Percentiles rank a stretch among this genome's conserved stretches.
Conservation (phyloP, 768 basidiomycete genomes). For the Lactarius quietus region DNA sequence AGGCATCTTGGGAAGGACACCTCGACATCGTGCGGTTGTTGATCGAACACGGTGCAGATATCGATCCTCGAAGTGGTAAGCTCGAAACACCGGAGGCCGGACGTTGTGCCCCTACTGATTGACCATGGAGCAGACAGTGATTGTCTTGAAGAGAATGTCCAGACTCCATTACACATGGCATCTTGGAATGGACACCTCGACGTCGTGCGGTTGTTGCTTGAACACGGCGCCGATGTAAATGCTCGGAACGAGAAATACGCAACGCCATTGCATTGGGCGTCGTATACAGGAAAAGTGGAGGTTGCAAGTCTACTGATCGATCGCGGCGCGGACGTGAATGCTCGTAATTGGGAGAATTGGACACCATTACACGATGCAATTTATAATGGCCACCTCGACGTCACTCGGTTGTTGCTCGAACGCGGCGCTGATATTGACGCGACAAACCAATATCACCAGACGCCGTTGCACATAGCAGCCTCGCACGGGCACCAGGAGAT, state of each 20-base stretch:
- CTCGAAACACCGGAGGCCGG: too few species aligned
- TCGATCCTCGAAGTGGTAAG: too few species aligned
- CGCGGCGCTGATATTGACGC: neutral
- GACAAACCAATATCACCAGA: rapidly evolving
- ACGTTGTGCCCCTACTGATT: too few species aligned
- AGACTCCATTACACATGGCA: too few species aligned
- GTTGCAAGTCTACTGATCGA: neutral
- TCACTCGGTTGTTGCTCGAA: neutral
- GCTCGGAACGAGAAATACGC: neutral
- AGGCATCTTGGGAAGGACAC: too few species aligned
- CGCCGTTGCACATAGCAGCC: neutral
- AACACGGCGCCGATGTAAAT: neutral
- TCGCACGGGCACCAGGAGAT: rapidly evolving
- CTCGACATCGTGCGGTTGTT: too few species aligned
- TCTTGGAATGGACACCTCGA: neutral
- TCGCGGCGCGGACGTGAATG: neutral
- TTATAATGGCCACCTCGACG: neutral
- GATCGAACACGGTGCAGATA: too few species aligned
- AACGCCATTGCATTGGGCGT: neutral
- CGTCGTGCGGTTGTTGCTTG: neutral
- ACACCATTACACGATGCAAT: neutral
- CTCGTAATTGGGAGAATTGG: rapidly evolving
- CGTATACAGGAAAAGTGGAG: neutral
- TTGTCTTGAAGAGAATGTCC: too few species aligned
- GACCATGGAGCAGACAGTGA: too few species aligned